These are phyloP conservation scores for Trifolium pratense DNA, from an alignment of 306 rosid species.

Conservation along the genomic window DNA sequence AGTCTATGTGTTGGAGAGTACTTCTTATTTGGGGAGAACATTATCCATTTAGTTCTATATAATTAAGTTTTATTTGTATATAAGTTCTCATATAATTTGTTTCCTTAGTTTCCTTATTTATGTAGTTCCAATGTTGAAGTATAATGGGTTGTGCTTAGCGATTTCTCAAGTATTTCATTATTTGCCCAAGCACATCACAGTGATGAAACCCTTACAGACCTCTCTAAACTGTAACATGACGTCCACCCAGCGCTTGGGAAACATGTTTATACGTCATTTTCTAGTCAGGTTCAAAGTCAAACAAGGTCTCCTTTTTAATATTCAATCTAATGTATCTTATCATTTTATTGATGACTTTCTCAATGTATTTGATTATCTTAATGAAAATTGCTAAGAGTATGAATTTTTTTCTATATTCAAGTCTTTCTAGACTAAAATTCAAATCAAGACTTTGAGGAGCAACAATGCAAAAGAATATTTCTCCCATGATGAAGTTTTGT, in stretches of 20 bases:
- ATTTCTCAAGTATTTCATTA: background rate
- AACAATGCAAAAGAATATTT: background rate
- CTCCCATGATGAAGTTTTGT: background rate
- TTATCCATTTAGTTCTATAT: background rate
- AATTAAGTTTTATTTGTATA: constrained; percentile 5
- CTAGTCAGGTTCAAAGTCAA: constrained; percentile 9
- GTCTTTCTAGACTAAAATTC: background rate
- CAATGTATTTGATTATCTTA: background rate
- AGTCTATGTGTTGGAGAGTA: background rate
- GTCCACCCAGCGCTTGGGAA: background rate
- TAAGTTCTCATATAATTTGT: background rate
- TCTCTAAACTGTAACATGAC: background rate
- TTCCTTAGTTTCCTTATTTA: constrained; percentile 1
- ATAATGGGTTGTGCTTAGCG: background rate
- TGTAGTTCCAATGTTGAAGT: background rate
- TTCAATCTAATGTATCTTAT: background rate
- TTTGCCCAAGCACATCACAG: background rate
- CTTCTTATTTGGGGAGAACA: background rate
- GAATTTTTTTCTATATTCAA: background rate
- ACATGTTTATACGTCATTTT: background rate
- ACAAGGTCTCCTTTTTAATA: background rate
- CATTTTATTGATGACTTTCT: constrained; percentile 10
- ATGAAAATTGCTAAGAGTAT: background rate
- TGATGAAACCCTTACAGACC: background rate
- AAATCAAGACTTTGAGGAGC: background rate